These are phyloP conservation scores for Dipodascus albidus DNA, from an alignment of 805 yeast species.

Conservation along the genomic window DNA sequence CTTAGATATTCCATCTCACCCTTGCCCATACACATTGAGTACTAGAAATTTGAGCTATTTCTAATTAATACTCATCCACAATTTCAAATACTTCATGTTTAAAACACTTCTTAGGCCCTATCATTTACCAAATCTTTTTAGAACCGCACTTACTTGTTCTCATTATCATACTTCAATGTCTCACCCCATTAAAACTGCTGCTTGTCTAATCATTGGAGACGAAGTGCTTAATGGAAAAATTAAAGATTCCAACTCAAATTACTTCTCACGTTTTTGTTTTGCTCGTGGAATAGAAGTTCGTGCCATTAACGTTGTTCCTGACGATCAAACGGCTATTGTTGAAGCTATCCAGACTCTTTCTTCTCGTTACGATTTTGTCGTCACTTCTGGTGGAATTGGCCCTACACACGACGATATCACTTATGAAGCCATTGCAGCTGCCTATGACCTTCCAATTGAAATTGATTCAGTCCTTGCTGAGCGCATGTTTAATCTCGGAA, in stretches of 20 bases:
- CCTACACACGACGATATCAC: conserved; percentile 90
- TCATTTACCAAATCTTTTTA: neutral
- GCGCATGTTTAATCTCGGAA: conserved; percentile 41
- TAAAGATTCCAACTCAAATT: conserved; percentile 62
- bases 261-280: conserved; percentile 64
- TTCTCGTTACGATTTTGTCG: conserved; percentile 49
- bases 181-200: conserved; percentile 13
- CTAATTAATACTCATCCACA: too few species aligned
- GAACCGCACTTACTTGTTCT: neutral
- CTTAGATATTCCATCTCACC: too few species aligned
- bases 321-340: conserved; percentile 54
- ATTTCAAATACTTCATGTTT: neutral
- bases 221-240: conserved; percentile 83
- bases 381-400: conserved; percentile 70
- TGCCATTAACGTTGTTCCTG: conserved; percentile 65
- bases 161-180: neutral
- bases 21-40: neutral
- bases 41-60: too few species aligned
- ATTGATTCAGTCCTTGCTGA: conserved; percentile 47
- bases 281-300: conserved; percentile 52
- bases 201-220: conserved; percentile 59
- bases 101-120: neutral
- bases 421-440: conserved; percentile 60
- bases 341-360: conserved; percentile 37
- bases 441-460: conserved; percentile 39